A percentile compares a stretch with the other conserved stretches of the same genome.
phyloP scores from a whole-genome alignment of 2,329 filamentous ascomycete species.

The Monascus ruber region DNA sequence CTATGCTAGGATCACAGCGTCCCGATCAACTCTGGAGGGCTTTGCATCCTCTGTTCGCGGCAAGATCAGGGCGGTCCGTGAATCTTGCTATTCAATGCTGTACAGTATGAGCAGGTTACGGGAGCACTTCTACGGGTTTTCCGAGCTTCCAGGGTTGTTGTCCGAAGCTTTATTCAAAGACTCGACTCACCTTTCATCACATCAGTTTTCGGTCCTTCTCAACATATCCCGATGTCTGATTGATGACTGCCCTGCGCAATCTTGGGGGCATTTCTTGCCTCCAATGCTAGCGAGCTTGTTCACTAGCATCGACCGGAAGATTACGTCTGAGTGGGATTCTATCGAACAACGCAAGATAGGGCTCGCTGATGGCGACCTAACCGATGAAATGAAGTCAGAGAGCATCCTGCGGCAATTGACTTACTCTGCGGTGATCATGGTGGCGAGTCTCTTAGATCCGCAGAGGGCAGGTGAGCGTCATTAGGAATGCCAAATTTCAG shows the following conservation, averaged over 20 bases:
- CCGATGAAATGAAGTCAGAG: conserved; percentile 96
- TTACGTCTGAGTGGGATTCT: conserved; percentile 74
- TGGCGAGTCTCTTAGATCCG: conserved; percentile 78
- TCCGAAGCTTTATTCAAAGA: conserved; percentile 76
- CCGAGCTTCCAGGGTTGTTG: conserved; percentile 69
- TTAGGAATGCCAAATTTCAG: background rate
- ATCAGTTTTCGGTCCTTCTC: conserved; percentile 87
- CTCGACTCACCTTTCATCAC: conserved; percentile 70
- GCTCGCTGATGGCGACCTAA: conserved; percentile 64
- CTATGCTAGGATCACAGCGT: conserved; percentile 80
- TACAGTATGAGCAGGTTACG: conserved; percentile 86
- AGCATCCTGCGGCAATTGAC: conserved; percentile 89
- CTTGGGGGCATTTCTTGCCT: conserved; percentile 69
- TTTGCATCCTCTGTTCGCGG: conserved; percentile 88
- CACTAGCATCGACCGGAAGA: conserved; percentile 74
- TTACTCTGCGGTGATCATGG: conserved; percentile 82
- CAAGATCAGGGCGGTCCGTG: conserved; percentile 76
- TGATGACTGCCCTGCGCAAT: conserved; percentile 75
- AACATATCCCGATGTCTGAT: conserved; percentile 82
- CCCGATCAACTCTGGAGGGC: conserved; percentile 80
- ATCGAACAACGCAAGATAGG: conserved; percentile 50
- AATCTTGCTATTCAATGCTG: conserved; percentile 87
- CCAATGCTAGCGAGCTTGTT: conserved; percentile 74
- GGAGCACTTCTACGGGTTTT: conserved; percentile 80
- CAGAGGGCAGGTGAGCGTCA: conserved; percentile 44